phyloP scores from a whole-genome alignment of 495 filamentous ascomycete genomes.

The Trichoderma virens region DNA sequence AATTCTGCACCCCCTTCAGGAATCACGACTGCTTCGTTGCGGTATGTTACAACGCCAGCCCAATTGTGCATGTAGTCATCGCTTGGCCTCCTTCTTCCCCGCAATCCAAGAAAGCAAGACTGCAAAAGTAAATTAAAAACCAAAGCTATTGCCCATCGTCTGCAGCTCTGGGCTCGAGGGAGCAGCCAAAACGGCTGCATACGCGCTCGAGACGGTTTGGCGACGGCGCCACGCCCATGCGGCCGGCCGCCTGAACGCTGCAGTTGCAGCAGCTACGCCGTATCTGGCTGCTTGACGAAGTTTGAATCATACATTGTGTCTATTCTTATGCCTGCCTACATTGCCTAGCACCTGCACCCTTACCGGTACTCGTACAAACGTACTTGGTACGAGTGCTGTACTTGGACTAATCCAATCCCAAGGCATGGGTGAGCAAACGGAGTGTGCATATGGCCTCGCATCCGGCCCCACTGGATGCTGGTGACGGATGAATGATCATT shows the following conservation, averaged over 20 bases:
- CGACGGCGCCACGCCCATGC: not conserved
- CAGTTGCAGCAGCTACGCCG: not conserved
- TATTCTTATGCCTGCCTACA: no score
- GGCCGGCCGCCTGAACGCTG: not conserved
- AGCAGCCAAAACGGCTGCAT: not conserved
- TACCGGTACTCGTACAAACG: not conserved
- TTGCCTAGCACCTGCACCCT: no score
- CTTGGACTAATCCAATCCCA: no score
- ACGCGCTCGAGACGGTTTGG: not conserved
- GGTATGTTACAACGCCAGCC: not conserved
- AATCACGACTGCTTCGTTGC: no score
- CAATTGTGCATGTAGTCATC: not conserved
- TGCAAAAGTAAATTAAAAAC: not conserved
- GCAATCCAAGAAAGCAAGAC: not conserved
- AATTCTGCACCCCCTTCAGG: not conserved
- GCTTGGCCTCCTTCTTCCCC: not conserved
- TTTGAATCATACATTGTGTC: not conserved
- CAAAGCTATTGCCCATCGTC: not conserved
- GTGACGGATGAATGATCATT: slow-evolving; percentile 2
- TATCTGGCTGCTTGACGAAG: not conserved
- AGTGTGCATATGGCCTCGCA: not conserved
- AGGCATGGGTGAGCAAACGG: slow-evolving; percentile 1
- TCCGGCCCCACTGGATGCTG: not conserved
- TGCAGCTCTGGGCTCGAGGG: not conserved
- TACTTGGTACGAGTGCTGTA: no score